A percentile compares a stretch with the other conserved stretches of the same genome.
Conservation (phyloP, 352 stramenopile genomes). For the Globisporangium rhizosaccharum region DNA sequence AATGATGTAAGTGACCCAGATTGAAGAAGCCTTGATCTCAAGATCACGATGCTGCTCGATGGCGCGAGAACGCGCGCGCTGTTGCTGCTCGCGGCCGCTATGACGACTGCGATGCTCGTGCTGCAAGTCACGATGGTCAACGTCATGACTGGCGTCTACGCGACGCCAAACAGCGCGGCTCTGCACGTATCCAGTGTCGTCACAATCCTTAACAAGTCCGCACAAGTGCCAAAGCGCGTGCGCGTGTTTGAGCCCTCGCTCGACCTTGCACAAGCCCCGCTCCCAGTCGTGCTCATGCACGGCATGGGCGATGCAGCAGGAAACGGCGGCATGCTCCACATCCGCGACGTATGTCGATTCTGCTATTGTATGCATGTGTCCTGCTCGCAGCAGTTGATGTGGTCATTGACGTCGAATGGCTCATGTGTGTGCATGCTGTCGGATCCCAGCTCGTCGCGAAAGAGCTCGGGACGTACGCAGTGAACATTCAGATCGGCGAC, state of each 20-base stretch:
- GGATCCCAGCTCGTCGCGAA: slow-evolving; percentile 47
- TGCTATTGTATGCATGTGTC: not conserved
- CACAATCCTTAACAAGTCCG: not conserved
- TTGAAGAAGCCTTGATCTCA: slow-evolving; percentile 24
- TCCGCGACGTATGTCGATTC: slow-evolving; percentile 52
- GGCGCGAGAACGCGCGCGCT: slow-evolving; percentile 25
- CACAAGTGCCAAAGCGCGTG: slow-evolving; percentile 3
- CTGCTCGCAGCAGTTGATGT: too few relatives aligned
- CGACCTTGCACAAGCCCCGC: slow-evolving; percentile 1
- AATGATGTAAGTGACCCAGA: not conserved
- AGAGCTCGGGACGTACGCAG: slow-evolving; percentile 79
- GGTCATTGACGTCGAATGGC: too few relatives aligned
- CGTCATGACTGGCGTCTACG: slow-evolving; percentile 26
- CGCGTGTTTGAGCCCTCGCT: slow-evolving; percentile 29
- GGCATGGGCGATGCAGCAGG: slow-evolving; percentile 93
- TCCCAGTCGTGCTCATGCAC: slow-evolving; percentile 87
- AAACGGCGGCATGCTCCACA: slow-evolving; percentile 85
- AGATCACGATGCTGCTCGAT: slow-evolving; percentile 2
- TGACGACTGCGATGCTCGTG: slow-evolving; percentile 40
- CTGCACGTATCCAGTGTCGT: not conserved
- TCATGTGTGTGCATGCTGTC: not conserved
- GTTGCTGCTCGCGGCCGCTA: slow-evolving; percentile 26
- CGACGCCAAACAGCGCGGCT: slow-evolving; percentile 5
- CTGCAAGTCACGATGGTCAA: slow-evolving; percentile 47
- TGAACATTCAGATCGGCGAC: slow-evolving; percentile 87